Evolutionary conservation across 176 grass and related monocot species (phyloP).

Genomic region (Themeda triandra): DNA sequence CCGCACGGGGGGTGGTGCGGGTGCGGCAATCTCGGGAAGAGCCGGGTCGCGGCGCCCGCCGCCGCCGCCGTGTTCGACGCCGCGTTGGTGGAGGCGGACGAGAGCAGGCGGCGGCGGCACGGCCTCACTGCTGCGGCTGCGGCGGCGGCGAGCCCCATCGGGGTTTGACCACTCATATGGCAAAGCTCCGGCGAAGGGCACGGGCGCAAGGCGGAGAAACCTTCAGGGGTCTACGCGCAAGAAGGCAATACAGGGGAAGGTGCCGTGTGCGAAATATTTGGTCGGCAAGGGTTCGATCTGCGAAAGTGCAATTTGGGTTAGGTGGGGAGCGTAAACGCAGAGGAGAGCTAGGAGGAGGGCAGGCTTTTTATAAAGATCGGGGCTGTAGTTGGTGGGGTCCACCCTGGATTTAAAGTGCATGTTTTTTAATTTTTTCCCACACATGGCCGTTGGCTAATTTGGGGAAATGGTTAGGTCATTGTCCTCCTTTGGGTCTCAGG

Average conservation of each 20-base stretch:
- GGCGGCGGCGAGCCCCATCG: slow-evolving; percentile 64
- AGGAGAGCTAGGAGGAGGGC: accelerated
- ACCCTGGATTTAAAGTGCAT: slow-evolving; percentile 10
- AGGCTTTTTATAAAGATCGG: slow-evolving; percentile 29
- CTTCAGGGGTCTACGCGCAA: slow-evolving; percentile 1
- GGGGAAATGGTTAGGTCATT: not conserved
- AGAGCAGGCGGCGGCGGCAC: slow-evolving; percentile 52
- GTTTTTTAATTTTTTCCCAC: not conserved
- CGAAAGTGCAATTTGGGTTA: not conserved
- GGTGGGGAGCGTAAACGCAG: not conserved
- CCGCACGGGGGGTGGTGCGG: slow-evolving; percentile 19
- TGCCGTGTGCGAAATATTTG: not conserved
- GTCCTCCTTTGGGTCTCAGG: not conserved
- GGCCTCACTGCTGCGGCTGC: slow-evolving; percentile 56
- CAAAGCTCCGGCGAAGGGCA: slow-evolving; percentile 38
- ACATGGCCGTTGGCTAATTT: not conserved
- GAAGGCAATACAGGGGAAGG: not conserved
- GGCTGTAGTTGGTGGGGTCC: slow-evolving; percentile 11
- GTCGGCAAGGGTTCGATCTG: not conserved
- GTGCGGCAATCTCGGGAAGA: slow-evolving; percentile 46
- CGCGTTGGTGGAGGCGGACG: slow-evolving; percentile 17
- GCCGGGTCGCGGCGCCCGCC: slow-evolving; percentile 12
- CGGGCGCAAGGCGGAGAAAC: not conserved
- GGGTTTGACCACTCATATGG: slow-evolving; percentile 54
- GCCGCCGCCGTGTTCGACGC: not conserved